A percentile compares a stretch with the other conserved stretches of the same genome.
Conservation (phyloP, 306 rosid species). For the Geum urbanum region DNA sequence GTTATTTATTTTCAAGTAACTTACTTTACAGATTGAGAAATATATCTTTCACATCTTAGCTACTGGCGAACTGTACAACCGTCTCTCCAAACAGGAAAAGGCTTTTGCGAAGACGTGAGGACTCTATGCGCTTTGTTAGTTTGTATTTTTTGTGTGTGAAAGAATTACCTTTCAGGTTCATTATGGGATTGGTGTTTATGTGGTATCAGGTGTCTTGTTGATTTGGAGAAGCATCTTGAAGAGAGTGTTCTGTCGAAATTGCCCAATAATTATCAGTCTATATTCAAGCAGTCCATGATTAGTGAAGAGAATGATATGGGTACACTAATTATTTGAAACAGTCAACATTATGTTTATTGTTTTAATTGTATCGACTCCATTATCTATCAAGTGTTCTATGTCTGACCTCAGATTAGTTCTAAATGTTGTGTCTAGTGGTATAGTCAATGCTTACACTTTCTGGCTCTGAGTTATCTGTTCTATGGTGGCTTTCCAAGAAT, state of each 20-base stretch:
- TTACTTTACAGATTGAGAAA: constrained; percentile 69
- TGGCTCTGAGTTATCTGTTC: not conserved
- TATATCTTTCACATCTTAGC: constrained; percentile 64
- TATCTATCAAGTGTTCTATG: not conserved
- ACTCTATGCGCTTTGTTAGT: constrained; percentile 7
- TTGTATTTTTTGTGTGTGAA: not conserved
- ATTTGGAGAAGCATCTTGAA: constrained; percentile 68
- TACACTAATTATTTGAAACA: constrained; percentile 25
- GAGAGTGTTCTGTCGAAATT: constrained; percentile 64
- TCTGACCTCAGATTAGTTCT: not conserved
- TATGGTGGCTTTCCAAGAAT: not conserved
- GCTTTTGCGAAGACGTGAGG: constrained; percentile 52
- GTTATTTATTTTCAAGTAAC: not conserved
- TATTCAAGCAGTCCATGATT: constrained; percentile 60
- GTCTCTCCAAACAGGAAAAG: constrained; percentile 71
- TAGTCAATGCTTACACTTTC: not conserved
- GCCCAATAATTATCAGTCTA: constrained; percentile 68
- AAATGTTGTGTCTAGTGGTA: not conserved
- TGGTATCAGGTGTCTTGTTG: constrained; percentile 58
- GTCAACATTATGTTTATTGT: too few relatives aligned
- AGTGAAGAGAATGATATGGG: constrained; percentile 93
- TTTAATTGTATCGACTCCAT: not conserved
- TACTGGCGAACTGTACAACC: constrained; percentile 53
- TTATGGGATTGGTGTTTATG: constrained; percentile 22
- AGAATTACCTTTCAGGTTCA: constrained; percentile 4